These are phyloP conservation scores for Phaeomoniella chlamydospora DNA, from an alignment of 2,329 filamentous ascomycete genomes.

Conservation along the genomic window DNA sequence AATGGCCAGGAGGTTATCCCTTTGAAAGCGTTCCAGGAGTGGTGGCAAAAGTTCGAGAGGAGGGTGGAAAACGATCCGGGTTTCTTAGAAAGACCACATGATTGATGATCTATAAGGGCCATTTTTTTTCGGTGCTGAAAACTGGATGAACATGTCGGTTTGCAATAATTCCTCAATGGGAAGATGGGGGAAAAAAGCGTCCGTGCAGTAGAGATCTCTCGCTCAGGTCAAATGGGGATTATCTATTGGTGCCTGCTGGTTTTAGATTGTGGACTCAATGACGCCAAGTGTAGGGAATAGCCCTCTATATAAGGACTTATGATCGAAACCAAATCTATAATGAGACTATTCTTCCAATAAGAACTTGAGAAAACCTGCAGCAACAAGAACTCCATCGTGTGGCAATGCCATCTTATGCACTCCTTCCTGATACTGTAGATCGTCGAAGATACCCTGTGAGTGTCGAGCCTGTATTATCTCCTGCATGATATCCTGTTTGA, in stretches of 20 bases:
- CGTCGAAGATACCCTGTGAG: slow-evolving; percentile 51
- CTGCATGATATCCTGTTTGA: slow-evolving; percentile 54
- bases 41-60: slow-evolving; percentile 95
- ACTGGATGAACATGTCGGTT: too few relatives aligned
- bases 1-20: slow-evolving; percentile 73
- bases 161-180: too few relatives aligned
- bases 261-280: too few relatives aligned
- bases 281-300: too few relatives aligned
- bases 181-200: too few relatives aligned
- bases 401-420: slow-evolving; percentile 48
- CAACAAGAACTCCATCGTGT: slow-evolving; percentile 71
- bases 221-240: too few relatives aligned
- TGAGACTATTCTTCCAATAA: slow-evolving; percentile 41
- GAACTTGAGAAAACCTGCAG: slow-evolving; percentile 62
- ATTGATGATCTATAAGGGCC: too few relatives aligned
- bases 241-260: too few relatives aligned
- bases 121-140: too few relatives aligned
- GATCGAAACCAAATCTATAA: too few relatives aligned
- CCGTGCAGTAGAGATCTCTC: too few relatives aligned
- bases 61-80: slow-evolving; percentile 72
- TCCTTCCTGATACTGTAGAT: slow-evolving; percentile 54
- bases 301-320: too few relatives aligned
- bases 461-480: slow-evolving; percentile 54
- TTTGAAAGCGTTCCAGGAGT: slow-evolving; percentile 88
- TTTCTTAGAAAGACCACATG: slow-evolving; percentile 56